Conservation (phyloP, 2,329 filamentous ascomycete species). For the Fusarium pininemorale region DNA sequence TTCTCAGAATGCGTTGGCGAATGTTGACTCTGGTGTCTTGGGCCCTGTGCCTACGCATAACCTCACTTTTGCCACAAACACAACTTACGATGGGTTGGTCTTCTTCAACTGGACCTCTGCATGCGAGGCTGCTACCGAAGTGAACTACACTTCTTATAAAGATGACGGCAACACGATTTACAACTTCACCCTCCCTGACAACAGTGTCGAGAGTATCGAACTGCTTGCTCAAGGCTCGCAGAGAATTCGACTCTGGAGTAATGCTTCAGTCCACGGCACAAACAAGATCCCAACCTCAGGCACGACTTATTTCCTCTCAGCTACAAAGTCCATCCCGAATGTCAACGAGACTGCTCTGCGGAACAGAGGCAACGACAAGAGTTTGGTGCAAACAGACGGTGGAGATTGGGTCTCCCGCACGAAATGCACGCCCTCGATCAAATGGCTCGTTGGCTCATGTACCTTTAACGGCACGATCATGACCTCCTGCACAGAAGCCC, state of each 20-base stretch:
- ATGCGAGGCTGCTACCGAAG: conserved; percentile 31
- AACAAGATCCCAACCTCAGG: conserved; percentile 26
- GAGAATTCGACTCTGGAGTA: conserved; percentile 21
- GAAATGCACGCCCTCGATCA: conserved; percentile 25
- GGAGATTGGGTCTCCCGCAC: conserved; percentile 34
- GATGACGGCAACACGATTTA: conserved; percentile 21
- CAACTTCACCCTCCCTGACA: conserved; percentile 31
- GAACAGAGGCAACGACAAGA: conserved; percentile 19
- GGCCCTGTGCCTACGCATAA: conserved; percentile 33
- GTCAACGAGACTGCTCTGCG: conserved; percentile 27
- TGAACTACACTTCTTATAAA: conserved; percentile 18
- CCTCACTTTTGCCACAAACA: conserved; percentile 24
- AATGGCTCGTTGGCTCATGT: conserved; percentile 30
- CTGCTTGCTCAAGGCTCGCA: conserved; percentile 11
- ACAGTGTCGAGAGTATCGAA: conserved; percentile 25
- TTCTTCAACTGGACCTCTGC: conserved; percentile 33
- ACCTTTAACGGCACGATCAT: conserved; percentile 33
- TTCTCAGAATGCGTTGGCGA: conserved; percentile 28
- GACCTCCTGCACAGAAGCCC: conserved; percentile 2
- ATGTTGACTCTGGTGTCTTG: conserved; percentile 29
- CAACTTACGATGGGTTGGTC: conserved; percentile 28
- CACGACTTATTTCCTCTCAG: conserved; percentile 22
- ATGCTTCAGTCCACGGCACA: background rate
- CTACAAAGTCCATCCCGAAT: conserved; percentile 23
- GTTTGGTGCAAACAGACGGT: conserved; percentile 13